Conservation (phyloP, 495 filamentous ascomycete species). For the Tuber umbilicatum region DNA sequence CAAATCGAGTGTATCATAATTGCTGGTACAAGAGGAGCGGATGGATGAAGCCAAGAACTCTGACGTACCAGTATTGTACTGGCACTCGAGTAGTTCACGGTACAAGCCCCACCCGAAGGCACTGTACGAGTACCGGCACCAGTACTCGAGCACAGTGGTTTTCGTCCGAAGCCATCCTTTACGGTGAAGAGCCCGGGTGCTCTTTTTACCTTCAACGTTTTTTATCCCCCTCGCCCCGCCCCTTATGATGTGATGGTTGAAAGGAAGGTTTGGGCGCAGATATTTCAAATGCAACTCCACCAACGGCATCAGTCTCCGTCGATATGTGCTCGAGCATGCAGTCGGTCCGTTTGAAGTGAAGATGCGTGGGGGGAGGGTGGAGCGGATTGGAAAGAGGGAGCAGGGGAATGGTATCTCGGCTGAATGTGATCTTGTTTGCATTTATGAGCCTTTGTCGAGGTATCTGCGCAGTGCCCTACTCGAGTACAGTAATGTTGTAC, state of each 20-base stretch:
- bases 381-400: not conserved
- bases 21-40: too few relatives aligned
- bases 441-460: not conserved
- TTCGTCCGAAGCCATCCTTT: not conserved
- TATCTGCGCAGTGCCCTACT: not conserved
- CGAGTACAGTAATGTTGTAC: not conserved
- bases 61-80: conserved; percentile 17
- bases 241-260: not conserved
- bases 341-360: not conserved
- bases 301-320: not conserved
- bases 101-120: too few relatives aligned
- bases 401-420: not conserved
- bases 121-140: not conserved
- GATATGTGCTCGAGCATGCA: not conserved
- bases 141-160: not conserved
- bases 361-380: not conserved
- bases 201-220: not conserved
- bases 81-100: too few relatives aligned
- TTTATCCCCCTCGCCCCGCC: not conserved
- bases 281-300: not conserved
- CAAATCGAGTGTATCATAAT: not conserved
- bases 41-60: conserved; percentile 16
- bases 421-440: not conserved
- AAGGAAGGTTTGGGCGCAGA: not conserved
- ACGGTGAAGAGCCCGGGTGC: not conserved